A percentile compares a stretch with the other conserved stretches of the same genome.
These are phyloP conservation scores for Helicostylum pulchrum DNA, from an alignment of 192 early-diverging fungal genomes.

Conservation along the genomic window DNA sequence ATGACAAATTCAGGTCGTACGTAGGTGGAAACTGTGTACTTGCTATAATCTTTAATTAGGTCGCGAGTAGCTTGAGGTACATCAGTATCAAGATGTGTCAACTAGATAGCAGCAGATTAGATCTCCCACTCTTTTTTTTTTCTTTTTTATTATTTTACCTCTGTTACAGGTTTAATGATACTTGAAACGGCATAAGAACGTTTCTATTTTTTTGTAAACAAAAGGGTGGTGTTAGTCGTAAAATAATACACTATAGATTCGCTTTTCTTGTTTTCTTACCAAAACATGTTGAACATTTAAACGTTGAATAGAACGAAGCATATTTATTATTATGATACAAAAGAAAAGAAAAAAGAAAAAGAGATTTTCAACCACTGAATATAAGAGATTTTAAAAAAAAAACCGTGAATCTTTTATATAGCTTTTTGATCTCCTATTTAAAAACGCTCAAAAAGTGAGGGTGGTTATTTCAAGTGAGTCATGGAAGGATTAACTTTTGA, in stretches of 20 bases:
- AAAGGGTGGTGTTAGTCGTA: background rate
- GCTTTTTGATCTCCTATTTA: no score
- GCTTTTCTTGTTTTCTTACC: no score
- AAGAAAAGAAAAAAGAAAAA: no score
- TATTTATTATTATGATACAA: no score
- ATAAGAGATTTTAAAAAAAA: no score
- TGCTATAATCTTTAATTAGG: constrained; percentile 44
- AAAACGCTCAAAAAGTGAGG: no score
- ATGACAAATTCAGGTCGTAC: constrained; percentile 68
- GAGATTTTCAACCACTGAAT: no score
- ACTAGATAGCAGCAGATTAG: constrained; percentile 13
- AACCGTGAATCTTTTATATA: no score
- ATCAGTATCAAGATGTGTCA: constrained; percentile 52
- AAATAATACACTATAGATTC: no score
- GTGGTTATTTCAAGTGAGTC: no score
- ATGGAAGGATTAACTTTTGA: background rate
- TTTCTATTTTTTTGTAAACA: background rate
- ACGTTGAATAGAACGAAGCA: no score
- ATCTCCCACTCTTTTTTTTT: background rate
- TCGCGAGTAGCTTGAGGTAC: constrained; percentile 40
- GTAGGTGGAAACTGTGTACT: constrained; percentile 71
- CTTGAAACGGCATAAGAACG: background rate
- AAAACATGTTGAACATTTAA: no score
- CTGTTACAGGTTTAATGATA: constrained; percentile 1
- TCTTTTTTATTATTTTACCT: constrained; percentile 1